phyloP scores from a whole-genome alignment of 148 eudicot genomes.

The Vaccinium macrocarpon region DNA sequence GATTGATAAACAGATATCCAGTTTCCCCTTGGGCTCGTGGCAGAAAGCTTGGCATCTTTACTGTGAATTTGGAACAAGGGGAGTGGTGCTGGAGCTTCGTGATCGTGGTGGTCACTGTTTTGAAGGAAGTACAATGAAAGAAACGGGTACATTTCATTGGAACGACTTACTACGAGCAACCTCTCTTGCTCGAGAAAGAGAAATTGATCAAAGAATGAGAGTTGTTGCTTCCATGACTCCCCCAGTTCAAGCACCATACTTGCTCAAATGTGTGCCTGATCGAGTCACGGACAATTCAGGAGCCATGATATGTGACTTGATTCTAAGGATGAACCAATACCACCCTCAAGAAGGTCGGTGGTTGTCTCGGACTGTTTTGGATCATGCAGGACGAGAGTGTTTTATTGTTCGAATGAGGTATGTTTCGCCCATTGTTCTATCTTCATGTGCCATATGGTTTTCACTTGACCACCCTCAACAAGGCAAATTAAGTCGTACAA shows the following conservation, averaged over 20 bases:
- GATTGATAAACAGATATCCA: slow-evolving; percentile 44
- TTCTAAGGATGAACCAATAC: slow-evolving; percentile 74
- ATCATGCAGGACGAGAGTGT: slow-evolving; percentile 83
- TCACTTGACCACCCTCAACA: background rate
- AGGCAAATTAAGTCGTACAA: background rate
- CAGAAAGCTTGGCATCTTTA: slow-evolving; percentile 63
- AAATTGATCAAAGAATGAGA: slow-evolving; percentile 48
- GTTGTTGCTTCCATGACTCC: slow-evolving; percentile 74
- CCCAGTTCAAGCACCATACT: slow-evolving; percentile 83
- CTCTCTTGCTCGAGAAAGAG: slow-evolving; percentile 56
- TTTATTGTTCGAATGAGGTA: slow-evolving; percentile 87
- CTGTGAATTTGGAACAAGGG: slow-evolving; percentile 87
- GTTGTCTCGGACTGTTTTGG: slow-evolving; percentile 90
- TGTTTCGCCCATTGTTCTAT: background rate
- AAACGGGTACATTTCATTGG: slow-evolving; percentile 56
- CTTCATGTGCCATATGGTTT: background rate
- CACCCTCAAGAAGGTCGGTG: slow-evolving; percentile 94
- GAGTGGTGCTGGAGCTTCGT: slow-evolving; percentile 58
- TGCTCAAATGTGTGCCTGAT: slow-evolving; percentile 88
- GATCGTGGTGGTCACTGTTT: slow-evolving; percentile 57
- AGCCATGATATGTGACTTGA: slow-evolving; percentile 90
- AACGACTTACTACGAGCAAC: slow-evolving; percentile 76
- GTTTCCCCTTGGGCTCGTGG: slow-evolving; percentile 51
- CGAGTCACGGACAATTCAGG: slow-evolving; percentile 92
- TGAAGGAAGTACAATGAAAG: slow-evolving; percentile 55